These are phyloP conservation scores for Lactarius deliciosus DNA, from an alignment of 768 basidiomycete species.

Conservation along the genomic window DNA sequence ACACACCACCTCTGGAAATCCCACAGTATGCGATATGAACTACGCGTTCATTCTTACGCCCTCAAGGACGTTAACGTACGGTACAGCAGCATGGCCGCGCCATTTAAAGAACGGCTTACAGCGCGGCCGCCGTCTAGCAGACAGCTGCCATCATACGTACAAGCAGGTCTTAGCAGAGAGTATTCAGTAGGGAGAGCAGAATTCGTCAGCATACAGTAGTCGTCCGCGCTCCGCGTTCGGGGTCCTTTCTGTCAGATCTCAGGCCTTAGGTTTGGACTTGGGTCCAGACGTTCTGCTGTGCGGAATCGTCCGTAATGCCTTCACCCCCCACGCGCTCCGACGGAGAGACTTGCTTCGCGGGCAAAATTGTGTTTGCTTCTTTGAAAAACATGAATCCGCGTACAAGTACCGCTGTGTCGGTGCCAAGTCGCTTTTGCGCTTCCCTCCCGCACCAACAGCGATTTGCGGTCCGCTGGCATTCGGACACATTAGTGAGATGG, in stretches of 20 bases:
- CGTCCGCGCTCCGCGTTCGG: background rate
- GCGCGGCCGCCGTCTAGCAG: background rate
- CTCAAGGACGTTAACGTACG: background rate
- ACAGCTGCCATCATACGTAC: constrained; percentile 2
- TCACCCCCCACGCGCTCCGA: background rate
- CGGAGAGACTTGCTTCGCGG: background rate
- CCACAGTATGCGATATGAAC: constrained; percentile 22
- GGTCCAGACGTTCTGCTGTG: background rate
- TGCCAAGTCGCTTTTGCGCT: background rate
- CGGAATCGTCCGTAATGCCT: background rate
- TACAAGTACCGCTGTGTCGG: background rate
- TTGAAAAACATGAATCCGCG: background rate
- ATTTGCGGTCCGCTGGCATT: background rate
- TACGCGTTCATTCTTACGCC: background rate
- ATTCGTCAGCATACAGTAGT: background rate
- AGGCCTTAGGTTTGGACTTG: background rate
- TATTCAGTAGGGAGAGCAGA: background rate
- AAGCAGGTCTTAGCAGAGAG: background rate
- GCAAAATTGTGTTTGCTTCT: background rate
- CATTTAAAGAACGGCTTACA: background rate
- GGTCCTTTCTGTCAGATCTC: background rate
- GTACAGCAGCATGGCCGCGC: background rate
- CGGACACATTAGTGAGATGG: background rate
- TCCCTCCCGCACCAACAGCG: background rate
- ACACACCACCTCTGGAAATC: constrained; percentile 6